These are phyloP conservation scores for Populus pruinosa DNA, from an alignment of 345 rosid genomes.

Conservation along the genomic window DNA sequence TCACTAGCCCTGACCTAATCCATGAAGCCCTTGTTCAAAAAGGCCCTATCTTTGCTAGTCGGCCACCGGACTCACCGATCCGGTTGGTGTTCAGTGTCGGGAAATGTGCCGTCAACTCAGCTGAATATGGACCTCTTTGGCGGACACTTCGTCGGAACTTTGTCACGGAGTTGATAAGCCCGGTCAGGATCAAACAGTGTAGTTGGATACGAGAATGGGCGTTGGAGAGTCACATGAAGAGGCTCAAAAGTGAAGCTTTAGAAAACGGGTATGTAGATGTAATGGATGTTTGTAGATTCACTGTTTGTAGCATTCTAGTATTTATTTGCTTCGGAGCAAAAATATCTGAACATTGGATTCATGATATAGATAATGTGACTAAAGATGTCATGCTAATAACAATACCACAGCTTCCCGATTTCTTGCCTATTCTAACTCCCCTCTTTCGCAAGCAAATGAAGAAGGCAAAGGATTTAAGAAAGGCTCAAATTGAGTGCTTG, in stretches of 20 bases:
- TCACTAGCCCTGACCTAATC: constrained; percentile 73
- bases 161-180: constrained; percentile 69
- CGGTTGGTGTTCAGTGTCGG: constrained; percentile 80
- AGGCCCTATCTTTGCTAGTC: constrained; percentile 62
- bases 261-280: constrained; percentile 68
- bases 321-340: constrained; percentile 91
- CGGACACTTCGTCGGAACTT: constrained; percentile 71
- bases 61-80: constrained; percentile 88
- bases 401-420: constrained; percentile 69
- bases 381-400: constrained; percentile 90
- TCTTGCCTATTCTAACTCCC: constrained; percentile 70
- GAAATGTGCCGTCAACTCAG: constrained; percentile 87
- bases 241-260: constrained; percentile 44
- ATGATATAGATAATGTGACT: constrained; percentile 57
- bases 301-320: constrained; percentile 71
- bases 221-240: constrained; percentile 56
- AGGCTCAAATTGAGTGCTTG: constrained; percentile 70
- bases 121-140: constrained; percentile 84
- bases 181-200: constrained; percentile 70
- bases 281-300: constrained; percentile 67
- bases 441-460: constrained; percentile 59
- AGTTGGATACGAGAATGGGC: constrained; percentile 91
- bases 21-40: constrained; percentile 82
- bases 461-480: constrained; percentile 62
- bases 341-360: constrained; percentile 58